A percentile compares a stretch with the other conserved stretches of the same genome.
phyloP scores from a whole-genome alignment of 768 basidiomycete genomes.

The Serendipita sp. region DNA sequence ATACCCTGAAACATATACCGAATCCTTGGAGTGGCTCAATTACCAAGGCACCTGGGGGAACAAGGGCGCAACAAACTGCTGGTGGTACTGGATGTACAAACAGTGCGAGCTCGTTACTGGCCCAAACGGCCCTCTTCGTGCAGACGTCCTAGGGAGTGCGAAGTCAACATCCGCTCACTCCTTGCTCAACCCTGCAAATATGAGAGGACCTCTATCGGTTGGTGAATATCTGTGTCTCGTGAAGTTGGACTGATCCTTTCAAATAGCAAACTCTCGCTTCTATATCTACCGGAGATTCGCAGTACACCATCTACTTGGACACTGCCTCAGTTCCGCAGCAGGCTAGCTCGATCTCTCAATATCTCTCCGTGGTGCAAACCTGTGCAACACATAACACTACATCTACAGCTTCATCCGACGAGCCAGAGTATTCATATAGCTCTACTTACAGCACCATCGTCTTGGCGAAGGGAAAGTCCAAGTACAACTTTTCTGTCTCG shows the following conservation, averaged over 20 bases:
- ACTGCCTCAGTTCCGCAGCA: not conserved
- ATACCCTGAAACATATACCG: slow-evolving; percentile 7
- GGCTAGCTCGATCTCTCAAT: not conserved
- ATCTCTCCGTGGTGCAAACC: slow-evolving; percentile 2
- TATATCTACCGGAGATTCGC: not conserved
- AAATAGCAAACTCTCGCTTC: slow-evolving; percentile 6
- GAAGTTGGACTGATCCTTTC: not conserved
- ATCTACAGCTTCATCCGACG: not conserved
- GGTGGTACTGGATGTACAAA: slow-evolving; percentile 7
- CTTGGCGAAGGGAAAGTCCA: not conserved
- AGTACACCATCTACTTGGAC: slow-evolving; percentile 1
- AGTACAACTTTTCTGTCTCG: slow-evolving; percentile 1
- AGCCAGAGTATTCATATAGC: not conserved
- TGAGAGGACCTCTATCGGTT: slow-evolving; percentile 2
- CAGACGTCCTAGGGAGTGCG: slow-evolving; percentile 1
- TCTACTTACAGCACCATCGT: not conserved
- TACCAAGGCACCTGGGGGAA: slow-evolving; percentile 7
- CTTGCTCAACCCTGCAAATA: not conserved
- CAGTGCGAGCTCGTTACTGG: slow-evolving; percentile 5
- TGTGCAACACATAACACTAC: not conserved
- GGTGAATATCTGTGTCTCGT: not conserved
- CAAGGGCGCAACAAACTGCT: slow-evolving; percentile 6
- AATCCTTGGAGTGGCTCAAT: slow-evolving; percentile 6
- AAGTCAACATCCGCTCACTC: not conserved
- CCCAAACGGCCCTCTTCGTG: slow-evolving; percentile 3